Percentiles rank a stretch among this genome's conserved stretches.
These are phyloP conservation scores for Pseudogymnoascus sp. DNA, from an alignment of 2,329 filamentous ascomycete species.

Conservation along the genomic window DNA sequence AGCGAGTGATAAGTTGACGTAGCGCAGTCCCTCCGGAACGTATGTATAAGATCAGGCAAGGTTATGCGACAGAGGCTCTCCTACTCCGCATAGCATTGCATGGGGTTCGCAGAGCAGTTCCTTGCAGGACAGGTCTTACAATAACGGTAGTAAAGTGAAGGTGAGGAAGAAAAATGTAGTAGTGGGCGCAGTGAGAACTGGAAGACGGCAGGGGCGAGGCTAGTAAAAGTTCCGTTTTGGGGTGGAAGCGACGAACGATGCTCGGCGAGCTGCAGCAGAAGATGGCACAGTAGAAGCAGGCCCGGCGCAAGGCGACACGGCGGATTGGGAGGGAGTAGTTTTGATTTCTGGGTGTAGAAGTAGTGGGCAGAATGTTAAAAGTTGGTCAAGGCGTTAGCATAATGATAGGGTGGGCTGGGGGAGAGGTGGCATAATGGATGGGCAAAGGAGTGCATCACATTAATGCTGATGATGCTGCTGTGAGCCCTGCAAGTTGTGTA, in stretches of 20 bases:
- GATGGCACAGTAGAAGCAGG: background rate
- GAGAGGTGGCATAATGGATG: background rate
- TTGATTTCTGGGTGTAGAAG: background rate
- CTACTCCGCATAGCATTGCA: background rate
- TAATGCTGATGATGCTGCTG: constrained; percentile 9
- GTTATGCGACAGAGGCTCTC: constrained; percentile 1
- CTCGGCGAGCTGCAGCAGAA: background rate
- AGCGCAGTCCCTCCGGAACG: background rate
- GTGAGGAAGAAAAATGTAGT: background rate
- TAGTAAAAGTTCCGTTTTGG: constrained; percentile 4
- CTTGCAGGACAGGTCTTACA: background rate
- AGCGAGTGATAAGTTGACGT: constrained; percentile 1
- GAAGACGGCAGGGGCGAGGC: background rate
- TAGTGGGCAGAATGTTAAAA: background rate
- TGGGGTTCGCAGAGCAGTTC: background rate
- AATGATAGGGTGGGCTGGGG: constrained; percentile 2
- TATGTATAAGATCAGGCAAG: constrained; percentile 5
- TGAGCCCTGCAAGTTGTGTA: background rate
- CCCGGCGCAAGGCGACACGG: background rate
- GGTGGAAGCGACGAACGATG: background rate
- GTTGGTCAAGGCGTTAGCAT: background rate
- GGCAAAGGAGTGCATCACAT: background rate
- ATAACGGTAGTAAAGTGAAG: background rate
- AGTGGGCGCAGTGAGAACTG: background rate
- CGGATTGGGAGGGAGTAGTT: background rate